A percentile compares a stretch with the other conserved stretches of the same genome.
These are phyloP conservation scores for Metschnikowia noctiluminum DNA, from an alignment of 805 yeast genomes.

Conservation along the genomic window DNA sequence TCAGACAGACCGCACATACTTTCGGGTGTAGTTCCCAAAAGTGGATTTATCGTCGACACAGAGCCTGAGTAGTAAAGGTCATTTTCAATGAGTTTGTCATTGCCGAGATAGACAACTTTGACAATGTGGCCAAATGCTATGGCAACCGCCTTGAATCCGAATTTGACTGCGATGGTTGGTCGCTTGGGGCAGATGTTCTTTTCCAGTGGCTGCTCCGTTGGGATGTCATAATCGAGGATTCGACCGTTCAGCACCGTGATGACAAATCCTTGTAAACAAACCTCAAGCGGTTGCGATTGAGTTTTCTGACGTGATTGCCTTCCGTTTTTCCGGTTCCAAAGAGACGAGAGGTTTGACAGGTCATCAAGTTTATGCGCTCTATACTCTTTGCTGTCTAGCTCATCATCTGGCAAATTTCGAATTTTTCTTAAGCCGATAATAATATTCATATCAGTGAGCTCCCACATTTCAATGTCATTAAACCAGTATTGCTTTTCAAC, in stretches of 20 bases:
- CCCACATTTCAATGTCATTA: slow-evolving; percentile 71
- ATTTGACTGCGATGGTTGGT: slow-evolving; percentile 61
- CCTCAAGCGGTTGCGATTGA: not conserved
- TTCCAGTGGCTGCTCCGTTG: slow-evolving; percentile 42
- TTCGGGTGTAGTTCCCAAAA: slow-evolving; percentile 16
- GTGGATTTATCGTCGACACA: slow-evolving; percentile 25
- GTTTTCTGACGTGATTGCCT: not conserved
- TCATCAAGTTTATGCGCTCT: no score
- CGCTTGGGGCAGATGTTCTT: slow-evolving; percentile 17
- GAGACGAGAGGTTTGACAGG: slow-evolving; percentile 1
- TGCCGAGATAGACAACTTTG: slow-evolving; percentile 72
- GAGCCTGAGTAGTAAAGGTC: slow-evolving; percentile 47
- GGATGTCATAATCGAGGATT: slow-evolving; percentile 55
- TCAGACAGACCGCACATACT: slow-evolving; percentile 35
- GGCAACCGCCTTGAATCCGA: slow-evolving; percentile 75
- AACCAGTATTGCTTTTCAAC: slow-evolving; percentile 69
- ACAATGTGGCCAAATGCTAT: slow-evolving; percentile 71
- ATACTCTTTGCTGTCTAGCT: not conserved
- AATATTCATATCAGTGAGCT: slow-evolving; percentile 71
- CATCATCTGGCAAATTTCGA: not conserved
- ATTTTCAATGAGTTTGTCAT: slow-evolving; percentile 64
- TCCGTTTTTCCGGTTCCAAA: slow-evolving; percentile 1
- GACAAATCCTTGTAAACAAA: slow-evolving; percentile 77
- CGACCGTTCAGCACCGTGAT: slow-evolving; percentile 62
- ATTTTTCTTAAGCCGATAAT: slow-evolving; percentile 56